Evolutionary conservation across 805 yeast genomes (phyloP).

Genomic region (Myxozyma mucilagina): DNA sequence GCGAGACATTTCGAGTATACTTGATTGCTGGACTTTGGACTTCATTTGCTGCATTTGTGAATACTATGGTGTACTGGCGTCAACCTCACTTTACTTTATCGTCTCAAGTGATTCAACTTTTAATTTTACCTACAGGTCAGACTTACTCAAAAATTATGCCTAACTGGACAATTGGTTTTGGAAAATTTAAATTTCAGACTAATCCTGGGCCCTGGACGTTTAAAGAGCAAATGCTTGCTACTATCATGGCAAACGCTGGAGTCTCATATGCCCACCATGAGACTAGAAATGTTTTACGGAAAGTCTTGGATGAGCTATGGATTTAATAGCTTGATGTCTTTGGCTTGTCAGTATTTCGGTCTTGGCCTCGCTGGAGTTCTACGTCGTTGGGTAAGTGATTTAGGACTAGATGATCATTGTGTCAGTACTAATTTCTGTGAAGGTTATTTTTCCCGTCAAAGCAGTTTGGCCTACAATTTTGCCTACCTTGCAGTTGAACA

Average conservation of each 20-base stretch:
- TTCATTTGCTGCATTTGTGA: slow-evolving; percentile 56
- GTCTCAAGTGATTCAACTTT: slow-evolving; percentile 55
- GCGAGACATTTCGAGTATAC: slow-evolving; percentile 57
- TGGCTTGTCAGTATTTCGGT: slow-evolving; percentile 63
- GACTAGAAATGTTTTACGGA: slow-evolving; percentile 38
- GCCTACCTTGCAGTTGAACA: slow-evolving; percentile 48
- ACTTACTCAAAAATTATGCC: slow-evolving; percentile 48
- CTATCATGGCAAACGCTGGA: slow-evolving; percentile 41
- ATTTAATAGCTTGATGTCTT: slow-evolving; percentile 53
- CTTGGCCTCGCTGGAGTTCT: slow-evolving; percentile 66
- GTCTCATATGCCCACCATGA: slow-evolving; percentile 12
- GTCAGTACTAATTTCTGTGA: too few species aligned
- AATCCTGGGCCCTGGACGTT: slow-evolving; percentile 65
- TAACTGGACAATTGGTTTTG: slow-evolving; percentile 45
- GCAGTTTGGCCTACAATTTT: slow-evolving; percentile 66
- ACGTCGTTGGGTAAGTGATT: slow-evolving; percentile 48
- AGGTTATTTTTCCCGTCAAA: slow-evolving; percentile 55
- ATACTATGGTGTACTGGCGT: slow-evolving; percentile 57
- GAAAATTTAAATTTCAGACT: slow-evolving; percentile 46
- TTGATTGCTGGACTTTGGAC: slow-evolving; percentile 53
- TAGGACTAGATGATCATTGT: neutral
- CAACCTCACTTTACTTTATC: slow-evolving; percentile 54
- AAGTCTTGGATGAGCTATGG: slow-evolving; percentile 45
- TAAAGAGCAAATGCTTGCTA: slow-evolving; percentile 66
- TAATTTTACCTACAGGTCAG: slow-evolving; percentile 61